Conservation (phyloP, 129 eudicot species). For the Centaurea solstitialis region DNA sequence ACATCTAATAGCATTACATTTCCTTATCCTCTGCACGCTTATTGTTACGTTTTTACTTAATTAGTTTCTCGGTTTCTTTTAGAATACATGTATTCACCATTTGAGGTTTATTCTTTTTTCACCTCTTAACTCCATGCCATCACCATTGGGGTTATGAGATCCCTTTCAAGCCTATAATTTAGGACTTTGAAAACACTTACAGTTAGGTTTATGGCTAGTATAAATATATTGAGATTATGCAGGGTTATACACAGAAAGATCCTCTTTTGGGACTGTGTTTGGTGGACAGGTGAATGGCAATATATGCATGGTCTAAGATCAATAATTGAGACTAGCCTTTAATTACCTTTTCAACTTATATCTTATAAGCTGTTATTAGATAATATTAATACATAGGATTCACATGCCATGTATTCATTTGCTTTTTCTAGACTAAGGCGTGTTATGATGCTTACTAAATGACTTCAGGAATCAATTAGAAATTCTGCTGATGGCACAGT, state of each 20-base stretch:
- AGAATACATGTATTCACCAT: not conserved
- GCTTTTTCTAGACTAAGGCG: slow-evolving; percentile 1
- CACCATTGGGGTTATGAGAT: not conserved
- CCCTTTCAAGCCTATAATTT: not conserved
- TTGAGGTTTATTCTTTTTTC: not conserved
- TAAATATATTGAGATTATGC: too few species aligned
- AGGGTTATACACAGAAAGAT: too few species aligned
- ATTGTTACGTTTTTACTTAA: not conserved
- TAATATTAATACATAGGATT: slow-evolving; percentile 7
- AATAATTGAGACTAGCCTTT: not conserved
- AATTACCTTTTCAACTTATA: not conserved
- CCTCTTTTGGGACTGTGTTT: not conserved
- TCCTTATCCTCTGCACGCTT: not conserved
- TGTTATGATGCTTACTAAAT: slow-evolving; percentile 11
- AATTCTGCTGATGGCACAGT: slow-evolving; percentile 84
- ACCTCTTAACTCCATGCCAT: not conserved
- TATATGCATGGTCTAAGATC: not conserved
- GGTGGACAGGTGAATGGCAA: not conserved
- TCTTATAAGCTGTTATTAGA: slow-evolving; percentile 8
- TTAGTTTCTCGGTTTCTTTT: not conserved
- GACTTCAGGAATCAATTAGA: slow-evolving; percentile 82
- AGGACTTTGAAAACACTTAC: not conserved
- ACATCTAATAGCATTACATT: not conserved
- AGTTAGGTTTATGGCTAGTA: not conserved
- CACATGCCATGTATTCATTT: not conserved